Evolutionary conservation across 345 rosid species (phyloP).

Genomic region (Ceriops zippeliana): DNA sequence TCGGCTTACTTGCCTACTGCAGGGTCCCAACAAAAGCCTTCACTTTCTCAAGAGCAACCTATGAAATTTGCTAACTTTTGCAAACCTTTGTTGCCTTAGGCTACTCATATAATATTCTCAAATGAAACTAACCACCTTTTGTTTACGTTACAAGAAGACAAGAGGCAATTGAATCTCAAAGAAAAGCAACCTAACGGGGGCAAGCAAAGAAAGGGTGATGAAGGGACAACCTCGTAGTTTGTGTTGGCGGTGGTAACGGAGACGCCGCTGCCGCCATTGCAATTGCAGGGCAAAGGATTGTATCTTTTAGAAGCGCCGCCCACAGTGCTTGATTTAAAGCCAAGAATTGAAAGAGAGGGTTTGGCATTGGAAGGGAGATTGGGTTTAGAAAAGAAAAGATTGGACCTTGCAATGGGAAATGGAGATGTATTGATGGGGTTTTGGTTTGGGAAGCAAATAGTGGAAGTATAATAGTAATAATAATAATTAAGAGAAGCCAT

Average conservation of each 20-base stretch:
- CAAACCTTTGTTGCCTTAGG: no score
- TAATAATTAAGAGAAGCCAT: constrained; percentile 23
- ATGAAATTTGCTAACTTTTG: no score
- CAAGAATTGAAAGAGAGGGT: constrained; percentile 1
- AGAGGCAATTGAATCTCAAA: neutral
- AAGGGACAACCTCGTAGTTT: constrained; percentile 44
- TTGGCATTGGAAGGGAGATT: constrained; percentile 6
- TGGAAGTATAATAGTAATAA: neutral
- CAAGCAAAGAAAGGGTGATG: neutral
- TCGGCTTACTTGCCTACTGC: no score
- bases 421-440: constrained; percentile 17
- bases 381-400: constrained; percentile 13
- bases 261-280: constrained; percentile 17
- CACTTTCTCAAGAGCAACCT: no score
- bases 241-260: constrained; percentile 44
- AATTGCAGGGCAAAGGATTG: constrained; percentile 39
- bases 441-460: constrained; percentile 25
- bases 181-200: neutral
- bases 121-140: no score
- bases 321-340: constrained; percentile 10
- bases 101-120: no score
- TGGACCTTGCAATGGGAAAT: constrained; percentile 8
- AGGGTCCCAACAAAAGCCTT: no score
- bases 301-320: constrained; percentile 11
- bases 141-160: no score